Percentiles rank a stretch among this genome's conserved stretches.
phyloP scores from a whole-genome alignment of 345 rosid genomes.

The Cochlearia excelsa region DNA sequence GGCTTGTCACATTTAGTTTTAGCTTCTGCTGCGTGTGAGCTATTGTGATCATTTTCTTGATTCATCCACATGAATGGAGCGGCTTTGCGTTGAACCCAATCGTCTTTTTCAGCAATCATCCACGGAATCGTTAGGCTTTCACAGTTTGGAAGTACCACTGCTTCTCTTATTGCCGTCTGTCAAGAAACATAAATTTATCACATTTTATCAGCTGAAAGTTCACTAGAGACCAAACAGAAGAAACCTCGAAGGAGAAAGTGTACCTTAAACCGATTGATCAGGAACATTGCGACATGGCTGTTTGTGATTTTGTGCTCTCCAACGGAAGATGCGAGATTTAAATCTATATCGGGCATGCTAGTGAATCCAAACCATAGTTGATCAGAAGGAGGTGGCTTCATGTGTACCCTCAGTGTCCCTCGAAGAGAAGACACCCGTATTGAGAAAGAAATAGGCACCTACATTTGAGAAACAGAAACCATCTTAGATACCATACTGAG shows the following conservation, averaged over 20 bases:
- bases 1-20: conserved; percentile 40
- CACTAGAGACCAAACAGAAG: conserved; percentile 18
- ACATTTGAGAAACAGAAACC: conserved; percentile 27
- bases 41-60: conserved; percentile 51
- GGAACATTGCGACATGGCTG: conserved; percentile 60
- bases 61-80: conserved; percentile 88
- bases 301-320: conserved; percentile 85
- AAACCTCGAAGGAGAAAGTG: conserved; percentile 7
- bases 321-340: conserved; percentile 69
- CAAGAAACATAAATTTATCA: conserved; percentile 23
- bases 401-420: conserved; percentile 71
- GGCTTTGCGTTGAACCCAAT: conserved; percentile 71
- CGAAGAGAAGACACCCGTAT: conserved; percentile 74
- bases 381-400: conserved; percentile 97
- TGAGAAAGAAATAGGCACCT: conserved; percentile 88
- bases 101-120: conserved; percentile 92
- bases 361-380: conserved; percentile 90
- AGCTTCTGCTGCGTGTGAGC: conserved; percentile 32
- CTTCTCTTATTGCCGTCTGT: conserved; percentile 70
- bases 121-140: conserved; percentile 76
- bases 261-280: conserved; percentile 85
- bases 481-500: conserved; percentile 20
- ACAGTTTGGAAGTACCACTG: conserved; percentile 86
- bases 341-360: conserved; percentile 82
- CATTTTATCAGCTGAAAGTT: conserved; percentile 9